These are phyloP conservation scores for Stephanodiscus triporus DNA, from an alignment of 108 stramenopile species.

Conservation along the genomic window DNA sequence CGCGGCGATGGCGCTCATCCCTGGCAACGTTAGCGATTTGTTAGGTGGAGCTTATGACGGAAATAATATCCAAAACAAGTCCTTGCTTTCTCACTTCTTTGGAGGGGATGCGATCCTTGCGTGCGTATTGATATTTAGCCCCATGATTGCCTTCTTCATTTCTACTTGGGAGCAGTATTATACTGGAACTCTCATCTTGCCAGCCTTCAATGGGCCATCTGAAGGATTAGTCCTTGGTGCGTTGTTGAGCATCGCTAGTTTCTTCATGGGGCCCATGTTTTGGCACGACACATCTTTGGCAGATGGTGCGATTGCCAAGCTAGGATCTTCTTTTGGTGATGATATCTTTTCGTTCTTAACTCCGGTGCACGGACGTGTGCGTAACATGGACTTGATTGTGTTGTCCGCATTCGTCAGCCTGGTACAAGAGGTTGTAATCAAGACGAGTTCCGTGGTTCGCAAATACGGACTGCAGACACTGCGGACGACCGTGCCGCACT, in stretches of 20 bases:
- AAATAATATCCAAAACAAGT: constrained; percentile 30
- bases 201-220: constrained; percentile 83
- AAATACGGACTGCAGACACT: constrained; percentile 44
- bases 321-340: not conserved
- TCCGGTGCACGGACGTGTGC: constrained; percentile 31
- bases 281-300: constrained; percentile 64
- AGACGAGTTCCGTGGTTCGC: constrained; percentile 45
- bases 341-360: constrained; percentile 1
- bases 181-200: constrained; percentile 80
- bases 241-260: constrained; percentile 62
- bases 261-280: constrained; percentile 49
- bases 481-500: constrained; percentile 53
- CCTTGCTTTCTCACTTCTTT: constrained; percentile 13
- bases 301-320: constrained; percentile 38
- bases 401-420: constrained; percentile 40
- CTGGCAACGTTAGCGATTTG: constrained; percentile 39
- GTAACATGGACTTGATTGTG: constrained; percentile 67
- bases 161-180: constrained; percentile 90
- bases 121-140: constrained; percentile 50
- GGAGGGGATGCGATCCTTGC: constrained; percentile 46
- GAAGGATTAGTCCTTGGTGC: constrained; percentile 80
- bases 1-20: constrained; percentile 60
- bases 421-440: constrained; percentile 64
- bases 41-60: constrained; percentile 8
- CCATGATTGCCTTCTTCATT: constrained; percentile 75